Evolutionary conservation across 2,329 filamentous ascomycete genomes (phyloP), one percentile per base, ranked within the genome.

Genomic region (Exophiala aquamarina): DNA sequence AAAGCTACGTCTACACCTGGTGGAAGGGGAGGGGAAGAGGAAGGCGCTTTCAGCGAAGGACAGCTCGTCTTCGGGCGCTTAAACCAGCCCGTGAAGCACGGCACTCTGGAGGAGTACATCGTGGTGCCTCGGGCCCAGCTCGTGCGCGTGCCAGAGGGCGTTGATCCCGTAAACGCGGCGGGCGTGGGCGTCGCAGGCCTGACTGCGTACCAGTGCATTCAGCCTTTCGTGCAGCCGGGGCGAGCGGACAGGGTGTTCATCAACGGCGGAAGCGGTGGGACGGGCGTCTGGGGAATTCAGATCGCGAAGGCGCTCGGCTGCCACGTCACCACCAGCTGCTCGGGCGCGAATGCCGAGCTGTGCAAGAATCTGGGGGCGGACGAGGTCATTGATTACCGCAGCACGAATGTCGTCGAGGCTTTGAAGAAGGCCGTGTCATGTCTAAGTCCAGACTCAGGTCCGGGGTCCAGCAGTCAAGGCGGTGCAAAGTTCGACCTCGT

Each of bases 191-290:
- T 74, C 2, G 74, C 74, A 0, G 76, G 66, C 1, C 57, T 70
- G 50, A 77, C 76, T 3, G 72, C 75, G 3, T 74, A 73, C 50
- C 72, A 78, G 58, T 60, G 63, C 23, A 65, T 79, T 18, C 61
- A 76, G n/a, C 70, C 70, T 1, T 63, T 72, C 47, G 71, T 76
- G 37, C 66, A 69, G 17, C 32, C 18, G 32, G 39, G 31, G 13
- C 50, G 63, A 3, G 79, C 79, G n/a, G 72, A 78, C 41, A 76
- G 72, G 56, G 70, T 86, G 6, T 80, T 86, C 58, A 76, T 86
- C 62, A 85, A 86, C 54, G 82, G 81, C 10, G 82, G 81, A 0
- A 79, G 74, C 4, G 83, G 83, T 8, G 83, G 83, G 0, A 76
- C 72, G 1, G 83, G 83, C 0, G 72, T 74, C 0, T 83, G 75